A percentile compares a stretch with the other conserved stretches of the same genome.
Evolutionary conservation across 441 rosid species (phyloP).

Genomic region (Populus trichocarpa): DNA sequence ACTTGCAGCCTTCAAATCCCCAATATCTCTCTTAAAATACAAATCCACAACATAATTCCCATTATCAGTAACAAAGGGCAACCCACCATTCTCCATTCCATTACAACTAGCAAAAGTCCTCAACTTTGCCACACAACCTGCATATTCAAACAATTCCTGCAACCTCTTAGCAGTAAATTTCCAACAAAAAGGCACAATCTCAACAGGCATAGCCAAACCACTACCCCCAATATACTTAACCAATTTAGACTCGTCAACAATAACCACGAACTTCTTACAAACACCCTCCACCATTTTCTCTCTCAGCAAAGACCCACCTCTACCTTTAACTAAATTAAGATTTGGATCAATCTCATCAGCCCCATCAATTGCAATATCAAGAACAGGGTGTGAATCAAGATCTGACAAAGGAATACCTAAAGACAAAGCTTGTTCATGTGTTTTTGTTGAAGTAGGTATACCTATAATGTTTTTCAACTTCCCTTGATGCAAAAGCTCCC

Average conservation of each 20-base stretch:
- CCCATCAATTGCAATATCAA: slow-evolving; percentile 87
- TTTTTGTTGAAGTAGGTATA: slow-evolving; percentile 72
- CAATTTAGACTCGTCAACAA: slow-evolving; percentile 68
- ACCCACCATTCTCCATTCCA: slow-evolving; percentile 21
- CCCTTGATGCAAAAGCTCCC: slow-evolving; percentile 66
- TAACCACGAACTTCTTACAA: slow-evolving; percentile 66
- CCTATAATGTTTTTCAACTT: slow-evolving; percentile 61
- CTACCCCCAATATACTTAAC: slow-evolving; percentile 69
- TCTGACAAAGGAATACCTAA: slow-evolving; percentile 76
- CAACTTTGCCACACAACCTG: slow-evolving; percentile 60
- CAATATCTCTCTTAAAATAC: slow-evolving; percentile 60
- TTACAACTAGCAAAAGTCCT: slow-evolving; percentile 25
- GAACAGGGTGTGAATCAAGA: slow-evolving; percentile 57
- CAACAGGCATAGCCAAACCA: slow-evolving; percentile 78
- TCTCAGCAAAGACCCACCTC: slow-evolving; percentile 83
- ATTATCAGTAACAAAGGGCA: slow-evolving; percentile 78
- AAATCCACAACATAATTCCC: slow-evolving; percentile 76
- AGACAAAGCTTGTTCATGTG: slow-evolving; percentile 74
- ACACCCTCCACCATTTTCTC: slow-evolving; percentile 92
- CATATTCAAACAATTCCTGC: slow-evolving; percentile 42
- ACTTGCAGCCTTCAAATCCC: slow-evolving; percentile 64
- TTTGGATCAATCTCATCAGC: slow-evolving; percentile 86
- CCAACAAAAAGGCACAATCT: slow-evolving; percentile 82
- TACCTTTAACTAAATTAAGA: slow-evolving; percentile 79
- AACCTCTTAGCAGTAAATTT: slow-evolving; percentile 57